These are phyloP conservation scores for Thielaviopsis punctulata DNA, from an alignment of 2,329 filamentous ascomycete species.

Conservation along the genomic window DNA sequence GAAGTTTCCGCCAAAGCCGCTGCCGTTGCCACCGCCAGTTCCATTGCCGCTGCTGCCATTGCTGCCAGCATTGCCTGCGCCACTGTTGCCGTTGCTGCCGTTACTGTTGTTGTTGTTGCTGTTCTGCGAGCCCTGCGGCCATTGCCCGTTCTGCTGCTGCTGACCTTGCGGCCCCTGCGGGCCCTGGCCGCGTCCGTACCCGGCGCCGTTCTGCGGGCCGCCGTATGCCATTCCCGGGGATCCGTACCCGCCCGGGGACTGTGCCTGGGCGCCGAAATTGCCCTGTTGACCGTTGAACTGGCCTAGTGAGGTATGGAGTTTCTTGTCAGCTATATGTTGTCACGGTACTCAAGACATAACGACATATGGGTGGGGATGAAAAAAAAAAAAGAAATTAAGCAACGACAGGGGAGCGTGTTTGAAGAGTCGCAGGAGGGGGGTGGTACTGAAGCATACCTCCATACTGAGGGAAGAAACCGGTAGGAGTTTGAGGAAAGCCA, in stretches of 20 bases:
- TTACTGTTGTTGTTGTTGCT: neutral
- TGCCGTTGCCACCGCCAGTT: conserved; percentile 17
- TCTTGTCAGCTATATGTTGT: conserved; percentile 16
- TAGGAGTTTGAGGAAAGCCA: conserved; percentile 61
- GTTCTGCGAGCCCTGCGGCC: conserved; percentile 32
- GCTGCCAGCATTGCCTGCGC: conserved; percentile 20
- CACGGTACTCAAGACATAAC: conserved; percentile 4
- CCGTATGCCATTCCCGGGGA: conserved; percentile 56
- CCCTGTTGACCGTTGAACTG: conserved; percentile 50
- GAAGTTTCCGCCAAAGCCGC: conserved; percentile 43
- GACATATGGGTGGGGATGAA: conserved; percentile 19
- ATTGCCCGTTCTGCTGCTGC: conserved; percentile 37
- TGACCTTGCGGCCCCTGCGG: conserved; percentile 25
- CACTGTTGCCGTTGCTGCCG: conserved; percentile 33
- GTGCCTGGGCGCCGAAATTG: conserved; percentile 40
- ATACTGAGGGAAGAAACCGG: conserved; percentile 84
- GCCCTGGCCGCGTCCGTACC: conserved; percentile 63
- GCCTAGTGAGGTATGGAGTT: conserved; percentile 18
- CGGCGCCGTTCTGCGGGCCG: conserved; percentile 58
- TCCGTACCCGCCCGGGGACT: conserved; percentile 44
- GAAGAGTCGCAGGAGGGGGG: neutral
- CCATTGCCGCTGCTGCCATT: neutral
- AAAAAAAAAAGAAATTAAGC: too few relatives aligned
- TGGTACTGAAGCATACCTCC: conserved; percentile 40
- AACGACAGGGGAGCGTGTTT: neutral